Base-by-base conservation (phyloP, 352 stramenopile species). In the Globisporangium polare region DNA sequence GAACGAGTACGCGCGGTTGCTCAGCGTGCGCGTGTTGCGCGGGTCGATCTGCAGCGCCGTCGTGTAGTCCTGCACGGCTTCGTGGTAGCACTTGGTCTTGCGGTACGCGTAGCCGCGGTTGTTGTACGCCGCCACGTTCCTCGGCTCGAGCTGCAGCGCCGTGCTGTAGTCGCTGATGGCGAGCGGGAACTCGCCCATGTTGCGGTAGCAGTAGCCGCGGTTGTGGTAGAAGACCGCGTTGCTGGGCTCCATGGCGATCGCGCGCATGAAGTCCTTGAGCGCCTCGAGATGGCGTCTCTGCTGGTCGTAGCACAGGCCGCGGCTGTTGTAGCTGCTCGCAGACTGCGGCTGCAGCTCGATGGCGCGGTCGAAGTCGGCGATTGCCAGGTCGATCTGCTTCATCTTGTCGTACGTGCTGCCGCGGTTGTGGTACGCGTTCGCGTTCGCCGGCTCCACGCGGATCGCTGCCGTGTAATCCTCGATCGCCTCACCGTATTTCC, bases 211-310 rank as follows among this genome's bases (percentile, higher is more conserved):
- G 59, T 92, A 94, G 39, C 86, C 88, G 12, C 88, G 82, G 65
- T 96, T 96, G 69, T 95, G 82, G 59, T 83, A 88, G 60, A 92
- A 92, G 29, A 93, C 80, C 41, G 83, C 69, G 65, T 88, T 96
- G 46, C 58, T 51, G 9, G 85, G 78, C 62, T 95, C 86, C 56
- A 94, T 68, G 12, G 72, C 58, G 54, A 93, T 62, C 8, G 83
- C 82, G 15, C 67, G 69, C 8, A 75, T 76, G 53, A 95, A 95
- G 64, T 95, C 88, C n/a, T 73, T 65, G 6, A 95, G 69, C 17
- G 83, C 86, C 55, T 92, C 81, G 33, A 74, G 59, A 47, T 90
- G 73, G 5, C 69, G 62, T 15, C 77, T 78, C 31, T 88, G 72
- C 53, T 93, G 84, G 51, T 92, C 85, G 31, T 80, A 79, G 53